Evolutionary conservation across 805 yeast genomes (phyloP), one percentile per base, ranked within the genome.

Genomic region (Ogataea pini): DNA sequence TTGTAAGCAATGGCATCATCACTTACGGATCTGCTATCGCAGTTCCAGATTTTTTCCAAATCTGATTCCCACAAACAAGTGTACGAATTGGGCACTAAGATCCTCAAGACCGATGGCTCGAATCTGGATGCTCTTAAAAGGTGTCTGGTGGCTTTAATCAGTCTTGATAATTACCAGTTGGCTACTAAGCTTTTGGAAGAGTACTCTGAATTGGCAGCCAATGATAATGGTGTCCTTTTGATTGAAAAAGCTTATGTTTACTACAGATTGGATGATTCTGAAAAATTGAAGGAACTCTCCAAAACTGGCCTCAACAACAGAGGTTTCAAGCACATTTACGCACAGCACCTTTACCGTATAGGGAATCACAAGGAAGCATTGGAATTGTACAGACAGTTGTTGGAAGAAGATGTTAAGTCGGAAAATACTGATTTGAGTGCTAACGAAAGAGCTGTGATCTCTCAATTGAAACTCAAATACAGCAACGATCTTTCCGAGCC

Each of bases 371-470:
- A 55, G 6, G 65, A 71, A 25, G 78, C 89, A 0, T 65, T 74
- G 49, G 58, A 61, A 7, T 44, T 80, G 3, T 86, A 85, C 59
- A 64, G 64, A 31, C 68, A 67, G 4, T 65, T 79, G 48, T 60
- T 72, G 3, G 44, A 62, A 7, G 47, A 48, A 12, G 38, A 44
- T 5, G 65, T 71, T 24, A 69, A 67, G 36, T 78, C 75, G 46
- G 84, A 76, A 55, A 58, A 57, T 18, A 58, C 72, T 31, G 91
- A 85, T 62, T 61, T 83, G 47, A 59, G 71, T 24, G 83, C 83
- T 37, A 86, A 86, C 61, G 86, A 85, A 63, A 73, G 84, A 50
- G 89, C 91, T 2, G 74, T 81, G n/a, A 65, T 79, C 19, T 79
- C 87, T 9, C 86, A 80, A 60, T 39, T 62, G 42, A 60, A 61